phyloP scores from a whole-genome alignment of 2,329 filamentous ascomycete species.

The Cytospora piceicola region DNA sequence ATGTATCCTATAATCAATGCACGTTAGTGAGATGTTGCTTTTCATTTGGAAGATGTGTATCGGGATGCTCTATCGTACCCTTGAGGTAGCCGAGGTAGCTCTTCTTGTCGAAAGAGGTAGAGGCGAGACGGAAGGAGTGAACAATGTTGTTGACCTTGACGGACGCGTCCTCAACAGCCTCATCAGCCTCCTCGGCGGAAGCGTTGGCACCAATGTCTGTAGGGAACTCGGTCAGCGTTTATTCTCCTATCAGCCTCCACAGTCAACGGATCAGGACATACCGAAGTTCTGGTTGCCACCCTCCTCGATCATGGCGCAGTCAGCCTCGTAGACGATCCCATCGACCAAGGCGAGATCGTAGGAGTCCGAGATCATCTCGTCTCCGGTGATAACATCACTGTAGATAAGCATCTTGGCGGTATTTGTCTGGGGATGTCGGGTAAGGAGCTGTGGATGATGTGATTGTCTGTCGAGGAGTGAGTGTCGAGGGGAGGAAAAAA shows the following conservation, averaged over 20 bases:
- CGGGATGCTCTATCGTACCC: constrained; percentile 54
- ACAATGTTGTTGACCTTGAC: constrained; percentile 91
- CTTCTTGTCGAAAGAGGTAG: constrained; percentile 86
- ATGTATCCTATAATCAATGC: constrained; percentile 66
- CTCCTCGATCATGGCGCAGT: constrained; percentile 88
- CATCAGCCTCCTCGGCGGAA: constrained; percentile 87
- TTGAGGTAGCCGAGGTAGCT: constrained; percentile 82
- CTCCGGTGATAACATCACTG: constrained; percentile 81
- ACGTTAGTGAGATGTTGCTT: constrained; percentile 19
- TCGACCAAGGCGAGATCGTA: constrained; percentile 82
- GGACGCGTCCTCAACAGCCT: constrained; percentile 69
- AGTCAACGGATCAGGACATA: constrained; percentile 48
- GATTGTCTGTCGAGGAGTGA: constrained; percentile 12
- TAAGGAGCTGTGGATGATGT: constrained; percentile 20
- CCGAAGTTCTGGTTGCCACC: constrained; percentile 75
- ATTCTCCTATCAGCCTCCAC: neutral
- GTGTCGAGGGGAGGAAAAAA: constrained; percentile 8
- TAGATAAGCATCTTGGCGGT: constrained; percentile 73
- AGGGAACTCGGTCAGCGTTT: constrained; percentile 2
- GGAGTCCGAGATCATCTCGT: constrained; percentile 97
- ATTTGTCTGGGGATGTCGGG: constrained; percentile 30
- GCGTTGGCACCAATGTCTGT: constrained; percentile 92
- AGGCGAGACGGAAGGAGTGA: constrained; percentile 86
- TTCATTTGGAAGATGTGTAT: constrained; percentile 13
- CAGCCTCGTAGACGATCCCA: constrained; percentile 82